Evolutionary conservation across 129 eudicot genomes (phyloP), one percentile per base, ranked within the genome.

Genomic region (Oenanthe sinensis): DNA sequence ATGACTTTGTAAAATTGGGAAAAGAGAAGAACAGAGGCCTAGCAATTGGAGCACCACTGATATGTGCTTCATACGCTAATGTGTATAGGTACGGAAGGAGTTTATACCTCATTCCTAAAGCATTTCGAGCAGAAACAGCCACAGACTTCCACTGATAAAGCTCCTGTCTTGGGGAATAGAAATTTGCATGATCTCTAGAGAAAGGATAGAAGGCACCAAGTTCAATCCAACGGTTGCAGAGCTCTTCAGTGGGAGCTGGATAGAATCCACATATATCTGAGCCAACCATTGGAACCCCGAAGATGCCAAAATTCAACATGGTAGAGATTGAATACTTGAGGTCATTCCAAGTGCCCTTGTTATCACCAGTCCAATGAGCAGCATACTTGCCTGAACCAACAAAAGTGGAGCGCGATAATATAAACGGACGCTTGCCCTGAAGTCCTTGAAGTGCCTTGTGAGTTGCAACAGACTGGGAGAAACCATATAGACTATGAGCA

Each of bases 311-410:
- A 36, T 95, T 92, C 78, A 95, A 82, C 89, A 95, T 90, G 33
- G 99, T 91, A 7, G 97, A 92, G 63, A 95, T 89, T 6, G 97
- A 90, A 50, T 90, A 92, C 81, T 81, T 90, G 82, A 95, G 83
- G 84, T 95, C 91, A 30, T 92, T 78, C 96, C 96, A 95, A 6
- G 97, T 95, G 8, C 94, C 99, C 71, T 91, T 85, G 74, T 95
- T 95, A 74, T 95, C 99, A 62, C 99, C 99, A 11, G 99, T 95
- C 99, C 99, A 95, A 80, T 95, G 99, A 14, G 99, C 97, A 19
- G 91, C 90, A 55, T 95, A 91, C n/a, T 80, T 92, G 9, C 99
- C 99, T 4, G 99, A 88, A 70, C 99, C 97, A 58, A 95, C 97
- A 78, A 78, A 95, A 0, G 99, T 95, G 33, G 99, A 90, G 28